A percentile compares a stretch with the other conserved stretches of the same genome.
These are phyloP conservation scores for Mycena kentingensis DNA, from an alignment of 768 basidiomycete species.

Conservation along the genomic window DNA sequence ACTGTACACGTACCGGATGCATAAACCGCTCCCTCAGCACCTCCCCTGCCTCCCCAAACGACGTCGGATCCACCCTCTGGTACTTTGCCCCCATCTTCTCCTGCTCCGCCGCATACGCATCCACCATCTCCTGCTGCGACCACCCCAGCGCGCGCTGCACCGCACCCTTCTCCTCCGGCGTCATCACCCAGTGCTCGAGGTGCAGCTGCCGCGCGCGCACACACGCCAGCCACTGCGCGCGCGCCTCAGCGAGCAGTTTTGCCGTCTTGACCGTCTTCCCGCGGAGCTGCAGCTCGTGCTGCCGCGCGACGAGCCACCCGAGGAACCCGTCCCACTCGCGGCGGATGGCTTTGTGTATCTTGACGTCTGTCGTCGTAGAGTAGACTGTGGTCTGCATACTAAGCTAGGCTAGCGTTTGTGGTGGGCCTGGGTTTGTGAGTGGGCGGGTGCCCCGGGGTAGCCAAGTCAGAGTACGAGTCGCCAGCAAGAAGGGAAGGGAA, in stretches of 20 bases:
- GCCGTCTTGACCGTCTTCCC: conserved; percentile 9
- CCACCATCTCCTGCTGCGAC: conserved; percentile 20
- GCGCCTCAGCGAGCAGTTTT: conserved; percentile 11
- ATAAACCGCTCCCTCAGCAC: conserved; percentile 1
- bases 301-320: conserved; percentile 16
- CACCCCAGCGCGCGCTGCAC: conserved; percentile 13
- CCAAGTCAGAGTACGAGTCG: background rate
- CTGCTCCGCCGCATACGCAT: conserved; percentile 16
- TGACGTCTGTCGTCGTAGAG: conserved; percentile 21
- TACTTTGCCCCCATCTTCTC: conserved; percentile 15
- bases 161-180: conserved; percentile 17
- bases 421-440: no score
- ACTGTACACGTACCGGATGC: conserved; percentile 13
- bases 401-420: no score
- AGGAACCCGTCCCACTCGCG: conserved; percentile 18
- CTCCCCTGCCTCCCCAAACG: background rate
- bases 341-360: conserved; percentile 20
- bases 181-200: conserved; percentile 22
- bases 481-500: background rate
- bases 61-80: conserved; percentile 17
- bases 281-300: conserved; percentile 11
- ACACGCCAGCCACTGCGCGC: conserved; percentile 17
- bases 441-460: background rate
- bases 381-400: conserved; percentile 20
- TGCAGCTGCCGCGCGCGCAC: conserved; percentile 16